Percentiles rank a stretch among this genome's conserved stretches.
These are phyloP conservation scores for Boechera divaricarpa DNA, from an alignment of 345 rosid species.

Conservation along the genomic window DNA sequence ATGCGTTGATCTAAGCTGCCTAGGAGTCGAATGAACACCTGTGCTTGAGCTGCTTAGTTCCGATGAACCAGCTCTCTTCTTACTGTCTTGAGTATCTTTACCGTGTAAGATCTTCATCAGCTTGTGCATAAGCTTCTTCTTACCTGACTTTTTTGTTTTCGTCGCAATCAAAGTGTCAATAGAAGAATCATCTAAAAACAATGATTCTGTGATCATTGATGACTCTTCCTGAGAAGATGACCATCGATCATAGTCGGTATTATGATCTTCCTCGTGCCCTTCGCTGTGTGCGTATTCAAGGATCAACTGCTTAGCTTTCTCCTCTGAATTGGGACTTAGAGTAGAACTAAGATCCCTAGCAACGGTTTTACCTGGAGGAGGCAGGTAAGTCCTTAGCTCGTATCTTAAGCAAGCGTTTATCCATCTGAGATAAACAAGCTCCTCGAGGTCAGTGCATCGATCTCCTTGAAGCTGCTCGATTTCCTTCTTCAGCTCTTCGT, in stretches of 20 bases:
- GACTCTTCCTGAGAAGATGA: conserved; percentile 53
- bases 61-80: conserved; percentile 41
- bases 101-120: conserved; percentile 68
- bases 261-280: conserved; percentile 54
- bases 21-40: conserved; percentile 40
- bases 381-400: conserved; percentile 77
- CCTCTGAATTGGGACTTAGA: conserved; percentile 78
- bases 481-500: conserved; percentile 58
- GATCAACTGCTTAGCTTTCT: conserved; percentile 78
- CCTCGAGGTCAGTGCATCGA: conserved; percentile 70
- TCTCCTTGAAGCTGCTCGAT: conserved; percentile 72
- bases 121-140: conserved; percentile 61
- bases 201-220: conserved; percentile 60
- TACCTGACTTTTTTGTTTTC: conserved; percentile 51
- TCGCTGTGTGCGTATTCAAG: conserved; percentile 74
- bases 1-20: conserved; percentile 48
- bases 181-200: conserved; percentile 58
- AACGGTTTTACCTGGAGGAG: conserved; percentile 64
- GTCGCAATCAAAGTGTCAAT: conserved; percentile 47
- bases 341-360: conserved; percentile 88
- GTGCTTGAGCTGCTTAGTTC: conserved; percentile 52
- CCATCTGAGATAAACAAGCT: conserved; percentile 90
- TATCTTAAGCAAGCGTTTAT: conserved; percentile 87
- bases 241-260: conserved; percentile 68
- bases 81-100: conserved; percentile 53